Evolutionary conservation across 2,329 filamentous ascomycete genomes (phyloP), one percentile per base, ranked within the genome.

Genomic region (Chalara sp.): DNA sequence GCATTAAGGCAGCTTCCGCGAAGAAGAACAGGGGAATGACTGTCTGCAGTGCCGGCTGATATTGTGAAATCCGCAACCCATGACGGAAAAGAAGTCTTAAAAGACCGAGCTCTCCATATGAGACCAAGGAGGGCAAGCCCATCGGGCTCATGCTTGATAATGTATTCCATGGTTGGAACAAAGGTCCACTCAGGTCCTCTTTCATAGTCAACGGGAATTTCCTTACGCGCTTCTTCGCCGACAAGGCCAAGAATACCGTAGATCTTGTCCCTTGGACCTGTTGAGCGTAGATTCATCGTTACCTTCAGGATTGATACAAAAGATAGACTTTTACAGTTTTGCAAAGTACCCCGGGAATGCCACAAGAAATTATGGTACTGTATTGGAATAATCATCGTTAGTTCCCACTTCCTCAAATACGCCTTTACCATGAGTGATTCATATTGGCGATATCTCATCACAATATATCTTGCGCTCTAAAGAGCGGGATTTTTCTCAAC

Each of bases 171-270:
- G 11, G 37, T 51, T 12, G 49, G 49, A 4, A 51, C 37, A 5
- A 48, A 51, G 35, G 49, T 51, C 49, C 49, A 51, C 40, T 48
- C 45, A 30, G 45, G 33, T 28, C n/a, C 39, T 29, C 31, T 48
- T 21, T 51, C 45, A 30, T 51, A 48, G 39, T 48, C 45, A 12
- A 51, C 47, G 3, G 45, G 49, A 6, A 51, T 51, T 7, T 32
- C 32, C 31, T 46, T 45, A 6, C 46, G 48, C 1, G 40, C 46
- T 21, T 52, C 32, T 6, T 52, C 32, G 7, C 35, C 44, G 1
- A 51, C 21, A 10, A 53, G 10, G 7, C 51, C 51, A 10, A 53
- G 49, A 10, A 53, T 44, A 21, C 51, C 49, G 21, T 52, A 53
- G 28, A 53, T 45, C 28, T 53, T 52, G 12, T 53, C 51, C 5